Percentiles rank a stretch among this genome's conserved stretches.
Evolutionary conservation across 768 basidiomycete genomes (phyloP).

Genomic region (Sistotremastrum niveocremeum): DNA sequence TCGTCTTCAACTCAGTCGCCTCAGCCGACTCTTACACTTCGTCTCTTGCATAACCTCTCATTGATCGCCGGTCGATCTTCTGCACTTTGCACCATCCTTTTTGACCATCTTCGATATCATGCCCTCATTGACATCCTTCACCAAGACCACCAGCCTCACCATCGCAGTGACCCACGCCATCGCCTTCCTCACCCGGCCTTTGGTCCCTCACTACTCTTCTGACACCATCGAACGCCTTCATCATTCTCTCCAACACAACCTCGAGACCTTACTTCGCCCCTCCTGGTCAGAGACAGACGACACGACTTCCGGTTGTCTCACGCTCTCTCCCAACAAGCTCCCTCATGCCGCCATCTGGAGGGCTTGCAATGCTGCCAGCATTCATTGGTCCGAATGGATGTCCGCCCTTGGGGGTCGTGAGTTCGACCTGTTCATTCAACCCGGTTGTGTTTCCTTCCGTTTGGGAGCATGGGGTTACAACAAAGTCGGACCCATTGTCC

Average conservation of each 20-base stretch:
- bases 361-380: conserved; percentile 52
- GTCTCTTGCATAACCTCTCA: no score
- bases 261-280: conserved; percentile 52
- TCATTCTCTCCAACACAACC: conserved; percentile 57
- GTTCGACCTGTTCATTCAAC: conserved; percentile 73
- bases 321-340: conserved; percentile 51
- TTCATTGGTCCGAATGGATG: conserved; percentile 80
- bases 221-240: conserved; percentile 56
- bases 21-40: no score
- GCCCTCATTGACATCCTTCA: background rate
- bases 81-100: no score
- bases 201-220: conserved; percentile 42
- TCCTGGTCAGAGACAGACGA: conserved; percentile 56
- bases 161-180: conserved; percentile 62
- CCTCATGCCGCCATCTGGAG: conserved; percentile 62
- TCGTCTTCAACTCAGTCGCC: no score
- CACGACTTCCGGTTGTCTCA: conserved; percentile 56
- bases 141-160: conserved; percentile 27
- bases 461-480: conserved; percentile 24
- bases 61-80: no score
- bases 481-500: conserved; percentile 30
- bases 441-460: conserved; percentile 63
- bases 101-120: no score
- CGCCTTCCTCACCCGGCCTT: conserved; percentile 56
- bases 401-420: conserved; percentile 49